phyloP scores from a whole-genome alignment of 2,329 filamentous ascomycete species.

The Paecilomyces fulvus region DNA sequence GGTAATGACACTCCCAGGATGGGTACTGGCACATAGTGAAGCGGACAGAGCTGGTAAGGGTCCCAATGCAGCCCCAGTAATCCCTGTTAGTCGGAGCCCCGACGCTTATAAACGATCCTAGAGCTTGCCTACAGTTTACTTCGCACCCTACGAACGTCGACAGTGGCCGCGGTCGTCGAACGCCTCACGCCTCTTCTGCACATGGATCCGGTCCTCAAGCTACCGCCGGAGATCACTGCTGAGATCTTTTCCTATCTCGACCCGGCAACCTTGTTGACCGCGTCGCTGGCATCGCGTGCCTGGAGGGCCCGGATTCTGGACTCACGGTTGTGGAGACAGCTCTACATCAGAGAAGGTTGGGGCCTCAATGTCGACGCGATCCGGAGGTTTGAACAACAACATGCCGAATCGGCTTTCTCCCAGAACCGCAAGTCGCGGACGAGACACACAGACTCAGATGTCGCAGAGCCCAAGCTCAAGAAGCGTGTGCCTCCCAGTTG shows the following conservation, averaged over 20 bases:
- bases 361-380: conserved; percentile 61
- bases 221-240: conserved; percentile 85
- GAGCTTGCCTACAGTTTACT: conserved; percentile 75
- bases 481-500: conserved; percentile 42
- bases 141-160: conserved; percentile 67
- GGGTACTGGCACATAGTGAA: conserved; percentile 47
- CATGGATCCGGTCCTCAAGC: conserved; percentile 78
- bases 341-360: conserved; percentile 85
- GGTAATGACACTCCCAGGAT: conserved; percentile 43
- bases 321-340: conserved; percentile 72
- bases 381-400: conserved; percentile 53
- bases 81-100: neutral
- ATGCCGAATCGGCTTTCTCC: conserved; percentile 27
- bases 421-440: conserved; percentile 40
- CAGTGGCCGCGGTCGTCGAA: conserved; percentile 71
- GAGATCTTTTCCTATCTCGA: conserved; percentile 83
- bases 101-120: conserved; percentile 27
- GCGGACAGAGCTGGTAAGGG: conserved; percentile 46
- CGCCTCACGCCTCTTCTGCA: conserved; percentile 75
- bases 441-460: conserved; percentile 39
- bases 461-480: conserved; percentile 44
- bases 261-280: conserved; percentile 67
- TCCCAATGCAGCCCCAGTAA: conserved; percentile 1
- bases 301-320: conserved; percentile 81
- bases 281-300: conserved; percentile 66